Conservation (phyloP, 2,329 filamentous ascomycete species). For the Aspergillus latus region DNA sequence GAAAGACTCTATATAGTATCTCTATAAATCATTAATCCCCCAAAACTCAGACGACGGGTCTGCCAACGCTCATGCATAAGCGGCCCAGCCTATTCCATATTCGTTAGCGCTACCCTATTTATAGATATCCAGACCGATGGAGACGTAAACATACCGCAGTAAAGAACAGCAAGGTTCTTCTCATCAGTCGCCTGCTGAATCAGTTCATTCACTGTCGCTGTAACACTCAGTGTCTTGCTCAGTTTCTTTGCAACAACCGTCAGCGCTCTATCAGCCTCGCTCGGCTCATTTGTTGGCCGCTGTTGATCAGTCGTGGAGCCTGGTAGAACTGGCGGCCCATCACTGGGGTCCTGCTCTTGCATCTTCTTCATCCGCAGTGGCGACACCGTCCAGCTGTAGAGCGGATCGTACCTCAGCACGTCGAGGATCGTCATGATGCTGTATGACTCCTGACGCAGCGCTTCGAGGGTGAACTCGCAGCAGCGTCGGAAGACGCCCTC, state of each 20-base stretch:
- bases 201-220: slow-evolving; percentile 92
- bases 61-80: slow-evolving; percentile 42
- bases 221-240: slow-evolving; percentile 88
- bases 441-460: slow-evolving; percentile 90
- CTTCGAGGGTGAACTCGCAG: slow-evolving; percentile 95
- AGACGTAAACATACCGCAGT: slow-evolving; percentile 60
- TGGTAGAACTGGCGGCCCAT: slow-evolving; percentile 37
- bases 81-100: slow-evolving; percentile 48
- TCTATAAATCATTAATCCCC: not conserved
- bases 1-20: not conserved
- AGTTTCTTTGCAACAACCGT: slow-evolving; percentile 95
- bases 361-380: slow-evolving; percentile 65
- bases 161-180: slow-evolving; percentile 85
- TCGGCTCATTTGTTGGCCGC: slow-evolving; percentile 55
- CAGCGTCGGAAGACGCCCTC: slow-evolving; percentile 97
- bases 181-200: slow-evolving; percentile 96
- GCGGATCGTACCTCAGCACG: slow-evolving; percentile 93
- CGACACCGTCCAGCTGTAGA: slow-evolving; percentile 94
- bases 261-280: slow-evolving; percentile 87
- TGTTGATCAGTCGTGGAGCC: slow-evolving; percentile 33
- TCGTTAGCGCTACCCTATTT: not conserved
- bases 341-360: slow-evolving; percentile 56
- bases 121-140: not conserved
- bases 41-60: not conserved
- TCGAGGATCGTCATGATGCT: slow-evolving; percentile 99